Base-by-base conservation (phyloP, 768 basidiomycete species). In the Tephrocybe sp. region DNA sequence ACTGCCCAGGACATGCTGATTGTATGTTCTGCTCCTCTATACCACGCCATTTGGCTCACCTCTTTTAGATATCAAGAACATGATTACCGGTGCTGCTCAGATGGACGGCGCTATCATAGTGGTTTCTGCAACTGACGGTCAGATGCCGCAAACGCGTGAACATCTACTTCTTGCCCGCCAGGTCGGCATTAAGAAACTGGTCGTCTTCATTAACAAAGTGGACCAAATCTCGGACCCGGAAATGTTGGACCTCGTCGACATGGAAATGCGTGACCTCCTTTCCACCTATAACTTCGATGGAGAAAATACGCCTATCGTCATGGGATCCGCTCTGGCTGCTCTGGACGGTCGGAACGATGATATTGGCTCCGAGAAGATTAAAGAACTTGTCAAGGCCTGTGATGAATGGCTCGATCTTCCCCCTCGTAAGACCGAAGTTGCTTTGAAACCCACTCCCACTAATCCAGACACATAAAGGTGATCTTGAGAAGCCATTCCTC, bases 151-250 rank as follows among this genome's bases (percentile, higher is more conserved):
- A 71, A 99, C 97, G 44, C 87, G 95, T 62, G 97, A 99, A 77
- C 97, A 99, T 73, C 73, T 99, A 55, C 87, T 99, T 48, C 85
- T 99, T 42, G 96, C 96, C 61, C 91, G 93, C 64, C 97, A 99
- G 75, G 95, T 98, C 58, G 97, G 97, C 58, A 89, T 99, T 66
- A 93, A 95, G 74, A 90, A 87, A 70, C 84, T 99, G 32, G 93
- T 98, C 52, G 97, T 99, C 58, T 99, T 97, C 79, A 94, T 99
- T 72, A 99, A 99, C 88, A 99, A 99, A 74, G 86, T 99, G 54
- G 97, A 99, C 74, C 84, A 88, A 76, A 90, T 98, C 53, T 83
- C 88, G 55, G 97, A 99, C 79, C 84, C 88, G 4, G 97, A 99
- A 79, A 98, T 99, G 94, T 76, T 98, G 50, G 93, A 97, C 75